A percentile compares a stretch with the other conserved stretches of the same genome.
phyloP scores from a whole-genome alignment of 768 basidiomycete species.

The Russula compacta region DNA sequence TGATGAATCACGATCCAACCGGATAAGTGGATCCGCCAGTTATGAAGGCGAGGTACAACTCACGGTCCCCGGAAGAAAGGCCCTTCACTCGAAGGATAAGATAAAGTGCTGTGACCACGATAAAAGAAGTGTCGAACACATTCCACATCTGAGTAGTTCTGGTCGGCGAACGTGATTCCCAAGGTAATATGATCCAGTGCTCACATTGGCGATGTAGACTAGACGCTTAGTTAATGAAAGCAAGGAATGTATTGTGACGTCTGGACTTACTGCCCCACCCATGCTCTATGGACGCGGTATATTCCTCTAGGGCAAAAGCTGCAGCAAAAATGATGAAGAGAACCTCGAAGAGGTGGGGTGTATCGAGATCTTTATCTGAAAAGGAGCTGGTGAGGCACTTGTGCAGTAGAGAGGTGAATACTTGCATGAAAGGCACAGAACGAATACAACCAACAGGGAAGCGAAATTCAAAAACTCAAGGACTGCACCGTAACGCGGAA shows the following conservation, averaged over 20 bases:
- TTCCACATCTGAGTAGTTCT: slow-evolving; percentile 67
- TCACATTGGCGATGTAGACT: slow-evolving; percentile 82
- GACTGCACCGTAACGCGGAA: slow-evolving; percentile 70
- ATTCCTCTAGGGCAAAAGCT: slow-evolving; percentile 80
- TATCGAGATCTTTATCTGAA: slow-evolving; percentile 46
- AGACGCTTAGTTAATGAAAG: slow-evolving; percentile 7
- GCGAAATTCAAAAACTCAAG: slow-evolving; percentile 75
- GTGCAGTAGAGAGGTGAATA: slow-evolving; percentile 10
- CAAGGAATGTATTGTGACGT: not conserved
- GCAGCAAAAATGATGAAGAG: slow-evolving; percentile 67
- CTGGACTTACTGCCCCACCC: slow-evolving; percentile 70
- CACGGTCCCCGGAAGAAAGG: slow-evolving; percentile 44
- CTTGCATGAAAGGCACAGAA: slow-evolving; percentile 69
- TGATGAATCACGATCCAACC: not conserved
- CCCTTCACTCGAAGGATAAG: slow-evolving; percentile 57
- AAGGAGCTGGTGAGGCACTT: not conserved
- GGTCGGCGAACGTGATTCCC: not conserved
- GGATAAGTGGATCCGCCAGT: not conserved
- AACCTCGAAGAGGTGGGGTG: slow-evolving; percentile 53
- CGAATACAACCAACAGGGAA: slow-evolving; percentile 55
- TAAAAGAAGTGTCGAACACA: slow-evolving; percentile 73
- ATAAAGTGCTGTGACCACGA: slow-evolving; percentile 61
- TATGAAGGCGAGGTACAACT: slow-evolving; percentile 12
- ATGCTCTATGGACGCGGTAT: slow-evolving; percentile 78
- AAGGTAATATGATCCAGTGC: not conserved